These are phyloP conservation scores for Cryptococcus sp. DNA, from an alignment of 1,284 basidiomycete genomes.

Conservation along the genomic window DNA sequence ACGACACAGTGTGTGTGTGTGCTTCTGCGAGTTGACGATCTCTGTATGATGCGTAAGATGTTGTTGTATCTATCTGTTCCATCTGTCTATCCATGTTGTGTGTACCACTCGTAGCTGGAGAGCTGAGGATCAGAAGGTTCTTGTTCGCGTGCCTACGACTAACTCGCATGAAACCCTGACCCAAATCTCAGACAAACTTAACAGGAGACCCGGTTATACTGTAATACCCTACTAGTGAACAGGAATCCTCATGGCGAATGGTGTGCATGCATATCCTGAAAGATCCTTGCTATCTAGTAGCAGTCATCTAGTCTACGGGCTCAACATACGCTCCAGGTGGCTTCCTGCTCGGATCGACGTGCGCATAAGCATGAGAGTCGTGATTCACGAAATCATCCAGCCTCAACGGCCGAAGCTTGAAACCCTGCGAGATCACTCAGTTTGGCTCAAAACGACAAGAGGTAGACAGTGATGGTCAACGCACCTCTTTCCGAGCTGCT, in stretches of 20 bases:
- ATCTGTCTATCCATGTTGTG: not conserved
- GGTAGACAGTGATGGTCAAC: constrained; percentile 13
- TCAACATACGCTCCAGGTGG: constrained; percentile 34
- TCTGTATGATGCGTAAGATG: not conserved
- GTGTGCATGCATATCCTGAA: not conserved
- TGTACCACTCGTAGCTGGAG: no score
- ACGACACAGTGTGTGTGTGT: no score
- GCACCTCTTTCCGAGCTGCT: constrained; percentile 50
- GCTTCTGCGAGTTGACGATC: no score
- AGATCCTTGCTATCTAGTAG: not conserved
- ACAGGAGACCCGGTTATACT: not conserved
- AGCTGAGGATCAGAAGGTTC: not conserved
- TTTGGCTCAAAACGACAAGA: not conserved
- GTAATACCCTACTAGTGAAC: not conserved
- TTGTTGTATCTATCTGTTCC: not conserved
- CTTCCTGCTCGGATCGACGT: constrained; percentile 46
- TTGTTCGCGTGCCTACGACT: not conserved
- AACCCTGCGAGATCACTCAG: constrained; percentile 59
- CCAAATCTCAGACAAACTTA: not conserved
- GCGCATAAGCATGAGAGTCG: constrained; percentile 56
- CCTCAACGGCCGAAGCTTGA: constrained; percentile 69
- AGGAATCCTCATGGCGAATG: no score
- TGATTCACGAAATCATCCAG: constrained; percentile 69
- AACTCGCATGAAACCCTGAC: not conserved
- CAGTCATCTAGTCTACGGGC: constrained; percentile 37